Evolutionary conservation across 257 asterid genomes (phyloP).

Genomic region (Nicotiana tabacum): DNA sequence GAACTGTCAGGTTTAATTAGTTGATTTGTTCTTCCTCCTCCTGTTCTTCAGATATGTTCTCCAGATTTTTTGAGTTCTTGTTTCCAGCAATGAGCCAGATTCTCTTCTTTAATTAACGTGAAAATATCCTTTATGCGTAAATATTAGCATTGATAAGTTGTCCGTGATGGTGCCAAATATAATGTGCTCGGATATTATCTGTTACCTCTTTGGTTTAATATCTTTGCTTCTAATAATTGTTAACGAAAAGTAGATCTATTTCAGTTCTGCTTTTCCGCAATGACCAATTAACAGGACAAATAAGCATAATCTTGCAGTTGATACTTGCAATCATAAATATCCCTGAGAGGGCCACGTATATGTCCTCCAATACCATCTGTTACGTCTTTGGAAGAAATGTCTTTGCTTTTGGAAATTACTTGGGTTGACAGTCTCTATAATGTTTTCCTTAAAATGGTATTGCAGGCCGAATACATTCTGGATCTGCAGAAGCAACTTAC

Average conservation of each 20-base stretch:
- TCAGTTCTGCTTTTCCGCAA: background rate
- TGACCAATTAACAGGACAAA: background rate
- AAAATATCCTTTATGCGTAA: background rate
- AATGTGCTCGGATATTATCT: background rate
- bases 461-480: constrained; percentile 86
- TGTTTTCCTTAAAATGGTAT: constrained; percentile 11
- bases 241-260: background rate
- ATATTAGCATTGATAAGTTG: background rate
- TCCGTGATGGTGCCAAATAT: background rate
- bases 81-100: background rate
- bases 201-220: background rate
- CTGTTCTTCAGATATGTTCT: background rate
- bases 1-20: background rate
- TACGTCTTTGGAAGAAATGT: background rate
- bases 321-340: background rate
- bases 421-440: background rate
- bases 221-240: background rate
- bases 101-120: background rate
- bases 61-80: background rate
- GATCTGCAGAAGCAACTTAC: constrained; percentile 94
- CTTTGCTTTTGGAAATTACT: background rate
- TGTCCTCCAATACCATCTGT: background rate
- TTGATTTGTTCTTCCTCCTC: background rate
- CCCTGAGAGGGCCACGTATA: background rate
- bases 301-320: background rate